Conservation (phyloP, 345 rosid genomes). For the Sonneratia alba region DNA sequence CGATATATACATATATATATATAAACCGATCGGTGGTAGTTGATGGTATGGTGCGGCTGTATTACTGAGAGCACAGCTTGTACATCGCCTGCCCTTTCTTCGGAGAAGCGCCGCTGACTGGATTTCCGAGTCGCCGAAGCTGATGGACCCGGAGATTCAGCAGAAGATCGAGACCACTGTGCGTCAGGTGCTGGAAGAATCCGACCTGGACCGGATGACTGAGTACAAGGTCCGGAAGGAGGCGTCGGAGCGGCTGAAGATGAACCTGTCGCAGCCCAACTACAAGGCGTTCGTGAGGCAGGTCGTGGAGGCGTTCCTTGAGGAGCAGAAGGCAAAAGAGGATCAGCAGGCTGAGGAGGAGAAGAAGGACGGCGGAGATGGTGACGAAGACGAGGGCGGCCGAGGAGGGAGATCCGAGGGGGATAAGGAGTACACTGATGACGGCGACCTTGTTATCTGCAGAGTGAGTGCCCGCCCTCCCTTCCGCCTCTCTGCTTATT, state of each 20-base stretch:
- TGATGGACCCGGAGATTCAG: slow-evolving; percentile 46
- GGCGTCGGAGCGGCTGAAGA: slow-evolving; percentile 55
- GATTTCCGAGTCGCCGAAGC: neutral
- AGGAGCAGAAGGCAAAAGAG: slow-evolving; percentile 32
- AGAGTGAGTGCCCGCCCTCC: slow-evolving; percentile 23
- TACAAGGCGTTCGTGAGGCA: slow-evolving; percentile 50
- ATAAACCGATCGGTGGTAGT: too few species aligned
- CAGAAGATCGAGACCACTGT: slow-evolving; percentile 45
- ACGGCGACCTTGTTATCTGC: slow-evolving; percentile 74
- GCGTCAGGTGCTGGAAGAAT: slow-evolving; percentile 49
- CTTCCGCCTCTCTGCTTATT: neutral
- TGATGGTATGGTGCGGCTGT: too few species aligned
- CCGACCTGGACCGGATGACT: slow-evolving; percentile 59
- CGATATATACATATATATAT: too few species aligned
- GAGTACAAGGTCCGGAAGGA: slow-evolving; percentile 63
- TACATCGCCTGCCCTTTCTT: too few species aligned
- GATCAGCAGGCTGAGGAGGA: slow-evolving; percentile 11
- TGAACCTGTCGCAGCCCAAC: slow-evolving; percentile 58
- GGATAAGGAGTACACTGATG: slow-evolving; percentile 53
- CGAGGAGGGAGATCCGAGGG: slow-evolving; percentile 11
- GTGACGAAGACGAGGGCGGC: slow-evolving; percentile 5
- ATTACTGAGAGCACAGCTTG: neutral
- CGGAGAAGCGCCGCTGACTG: neutral
- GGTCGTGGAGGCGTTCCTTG: slow-evolving; percentile 60
- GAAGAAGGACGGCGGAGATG: slow-evolving; percentile 9